Percentiles rank a stretch among this genome's conserved stretches.
phyloP scores from a whole-genome alignment of 768 basidiomycete species.

The Mrakia frigida region DNA sequence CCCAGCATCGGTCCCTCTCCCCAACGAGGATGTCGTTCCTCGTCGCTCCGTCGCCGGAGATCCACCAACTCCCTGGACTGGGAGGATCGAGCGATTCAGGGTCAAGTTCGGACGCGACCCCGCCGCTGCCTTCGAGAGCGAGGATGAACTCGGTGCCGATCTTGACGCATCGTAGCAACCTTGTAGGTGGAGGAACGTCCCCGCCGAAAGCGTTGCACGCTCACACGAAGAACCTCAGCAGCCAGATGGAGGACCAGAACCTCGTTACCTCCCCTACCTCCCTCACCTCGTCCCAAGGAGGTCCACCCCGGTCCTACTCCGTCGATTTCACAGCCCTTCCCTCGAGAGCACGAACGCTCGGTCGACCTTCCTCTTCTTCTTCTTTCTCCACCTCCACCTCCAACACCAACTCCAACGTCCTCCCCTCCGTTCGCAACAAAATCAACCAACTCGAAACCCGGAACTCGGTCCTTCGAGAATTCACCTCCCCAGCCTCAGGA shows the following conservation, averaged over 20 bases:
- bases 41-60: background rate
- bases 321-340: conserved; percentile 6
- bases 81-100: conserved; percentile 28
- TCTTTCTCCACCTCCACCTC: background rate
- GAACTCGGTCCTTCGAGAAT: background rate
- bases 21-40: background rate
- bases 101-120: conserved; percentile 26
- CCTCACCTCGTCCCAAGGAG: background rate
- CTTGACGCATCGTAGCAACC: background rate
- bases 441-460: conserved; percentile 25
- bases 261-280: background rate
- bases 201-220: conserved; percentile 11
- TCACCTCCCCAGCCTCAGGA: background rate
- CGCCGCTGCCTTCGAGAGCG: background rate
- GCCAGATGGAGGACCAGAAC: no score
- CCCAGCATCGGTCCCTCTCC: background rate
- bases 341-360: background rate
- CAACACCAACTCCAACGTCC: background rate
- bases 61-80: background rate
- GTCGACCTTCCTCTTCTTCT: background rate
- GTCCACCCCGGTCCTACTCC: conserved; percentile 6
- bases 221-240: no score
- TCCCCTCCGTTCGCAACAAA: conserved; percentile 30
- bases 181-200: background rate
- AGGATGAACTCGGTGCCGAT: background rate